A percentile compares a stretch with the other conserved stretches of the same genome.
Evolutionary conservation across 768 basidiomycete genomes (phyloP).

Genomic region (Lactarius akahatsu): DNA sequence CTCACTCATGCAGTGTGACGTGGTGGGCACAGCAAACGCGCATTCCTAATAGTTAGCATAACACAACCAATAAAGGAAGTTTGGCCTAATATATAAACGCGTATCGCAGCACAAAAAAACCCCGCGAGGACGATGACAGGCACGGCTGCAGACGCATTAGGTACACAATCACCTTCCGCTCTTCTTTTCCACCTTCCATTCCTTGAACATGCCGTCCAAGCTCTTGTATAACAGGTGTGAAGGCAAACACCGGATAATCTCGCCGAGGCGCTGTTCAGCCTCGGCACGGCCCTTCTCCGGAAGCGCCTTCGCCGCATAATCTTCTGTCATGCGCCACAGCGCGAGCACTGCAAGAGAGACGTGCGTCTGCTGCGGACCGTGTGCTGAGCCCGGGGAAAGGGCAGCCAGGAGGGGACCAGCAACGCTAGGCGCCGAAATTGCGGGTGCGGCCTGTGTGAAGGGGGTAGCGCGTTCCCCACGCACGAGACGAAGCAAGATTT

Average conservation of each 20-base stretch:
- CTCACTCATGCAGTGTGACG: constrained; percentile 19
- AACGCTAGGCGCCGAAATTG: constrained; percentile 60
- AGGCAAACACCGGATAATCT: constrained; percentile 88
- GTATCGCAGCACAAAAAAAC: constrained; percentile 14
- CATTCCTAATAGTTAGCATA: constrained; percentile 3
- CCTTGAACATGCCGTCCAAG: constrained; percentile 92
- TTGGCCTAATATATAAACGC: constrained; percentile 12
- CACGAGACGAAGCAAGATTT: constrained; percentile 89
- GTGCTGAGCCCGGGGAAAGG: constrained; percentile 71
- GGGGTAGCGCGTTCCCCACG: constrained; percentile 82
- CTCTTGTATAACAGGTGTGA: constrained; percentile 86
- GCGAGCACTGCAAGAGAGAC: constrained; percentile 91
- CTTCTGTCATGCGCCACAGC: constrained; percentile 80
- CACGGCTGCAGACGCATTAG: constrained; percentile 10
- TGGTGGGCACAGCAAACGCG: constrained; percentile 22
- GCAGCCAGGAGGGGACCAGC: constrained; percentile 72
- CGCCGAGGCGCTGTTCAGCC: constrained; percentile 75
- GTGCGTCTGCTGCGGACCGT: constrained; percentile 88
- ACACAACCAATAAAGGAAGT: constrained; percentile 14
- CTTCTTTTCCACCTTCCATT: constrained; percentile 85
- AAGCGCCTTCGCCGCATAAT: constrained; percentile 72
- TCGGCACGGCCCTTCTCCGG: constrained; percentile 63
- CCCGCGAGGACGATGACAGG: constrained; percentile 11
- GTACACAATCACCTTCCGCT: constrained; percentile 44
- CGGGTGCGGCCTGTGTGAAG: constrained; percentile 60